Conservation (phyloP, 257 asterid species). For the Solanum peruvianum region DNA sequence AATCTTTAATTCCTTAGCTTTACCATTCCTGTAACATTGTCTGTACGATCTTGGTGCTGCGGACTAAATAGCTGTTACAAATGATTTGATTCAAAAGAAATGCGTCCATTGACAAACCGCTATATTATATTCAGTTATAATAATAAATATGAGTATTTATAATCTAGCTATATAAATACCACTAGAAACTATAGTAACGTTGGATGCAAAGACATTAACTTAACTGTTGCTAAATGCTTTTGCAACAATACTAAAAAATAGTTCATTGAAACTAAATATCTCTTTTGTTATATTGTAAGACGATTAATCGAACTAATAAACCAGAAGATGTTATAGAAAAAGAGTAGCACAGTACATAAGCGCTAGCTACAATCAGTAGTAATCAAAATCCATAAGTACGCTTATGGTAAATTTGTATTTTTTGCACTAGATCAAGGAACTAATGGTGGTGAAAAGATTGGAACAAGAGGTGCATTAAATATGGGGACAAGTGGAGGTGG, state of each 20-base stretch:
- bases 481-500: background rate
- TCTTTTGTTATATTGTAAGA: background rate
- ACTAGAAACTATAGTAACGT: too few species aligned
- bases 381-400: background rate
- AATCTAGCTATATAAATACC: background rate
- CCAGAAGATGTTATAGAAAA: background rate
- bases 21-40: background rate
- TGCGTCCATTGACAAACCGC: background rate
- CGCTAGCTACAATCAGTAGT: background rate
- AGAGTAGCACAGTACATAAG: background rate
- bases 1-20: background rate
- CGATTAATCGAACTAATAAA: background rate
- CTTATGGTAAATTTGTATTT: background rate
- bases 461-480: background rate
- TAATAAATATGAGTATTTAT: background rate
- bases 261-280: background rate
- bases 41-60: background rate
- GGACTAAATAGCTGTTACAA: background rate
- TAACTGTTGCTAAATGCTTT: background rate
- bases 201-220: too few species aligned
- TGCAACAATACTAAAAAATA: too few species aligned
- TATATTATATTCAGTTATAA: background rate
- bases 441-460: background rate
- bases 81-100: background rate
- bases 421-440: background rate